Base-by-base conservation (phyloP, 352 stramenopile species). In the Poterioochromonas sp. region DNA sequence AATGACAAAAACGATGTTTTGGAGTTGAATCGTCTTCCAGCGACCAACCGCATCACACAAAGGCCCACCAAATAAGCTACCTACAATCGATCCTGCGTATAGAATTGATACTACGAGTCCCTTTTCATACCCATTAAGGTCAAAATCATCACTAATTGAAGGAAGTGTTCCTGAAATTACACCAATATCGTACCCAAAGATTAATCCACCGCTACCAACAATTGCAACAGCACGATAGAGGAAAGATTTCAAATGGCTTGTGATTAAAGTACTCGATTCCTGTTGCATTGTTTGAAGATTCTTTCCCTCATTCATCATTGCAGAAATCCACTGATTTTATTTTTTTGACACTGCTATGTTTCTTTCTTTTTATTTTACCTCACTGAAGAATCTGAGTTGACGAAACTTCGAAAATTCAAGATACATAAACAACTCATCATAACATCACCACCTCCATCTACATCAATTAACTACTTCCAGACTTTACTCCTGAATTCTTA, bases 121-220 rank as follows among this genome's bases (percentile, higher is more conserved):
- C 11, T 37, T 29, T 44, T 71, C 8, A 8, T 35, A 40, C 8
- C 15, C 20, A 32, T 43, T 71, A 8, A 71, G 35, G 39, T 71
- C 15, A 71, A 71, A 71, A n/a, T 1, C 2, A 34, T 43, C 18
- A 18, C 2, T 3, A 34, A 71, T 26, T n/a, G 11, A 2, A n/a
- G 8, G 1, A n/a, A 71, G n/a, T 44, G 62, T 44, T 5, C 62
- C 34, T 49, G 62, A 71, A 11, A 71, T 71, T n/a, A 71, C 34
- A 11, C 62, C 62, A 49, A 71, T 71, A 71, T 71, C 62, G 40
- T 71, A 71, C 8, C 62, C 62, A 44, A 47, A 71, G 15, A 71
- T 71, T 26, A 71, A 71, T 43, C 62, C 62, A 26, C 62, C 58
- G 15, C 58, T 37, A 15, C 58, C 58, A 11, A 68, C 58, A 35